Percentiles rank a stretch among this genome's conserved stretches.
phyloP scores from a whole-genome alignment of 768 basidiomycete species.

The Leucogyrophana mollusca region DNA sequence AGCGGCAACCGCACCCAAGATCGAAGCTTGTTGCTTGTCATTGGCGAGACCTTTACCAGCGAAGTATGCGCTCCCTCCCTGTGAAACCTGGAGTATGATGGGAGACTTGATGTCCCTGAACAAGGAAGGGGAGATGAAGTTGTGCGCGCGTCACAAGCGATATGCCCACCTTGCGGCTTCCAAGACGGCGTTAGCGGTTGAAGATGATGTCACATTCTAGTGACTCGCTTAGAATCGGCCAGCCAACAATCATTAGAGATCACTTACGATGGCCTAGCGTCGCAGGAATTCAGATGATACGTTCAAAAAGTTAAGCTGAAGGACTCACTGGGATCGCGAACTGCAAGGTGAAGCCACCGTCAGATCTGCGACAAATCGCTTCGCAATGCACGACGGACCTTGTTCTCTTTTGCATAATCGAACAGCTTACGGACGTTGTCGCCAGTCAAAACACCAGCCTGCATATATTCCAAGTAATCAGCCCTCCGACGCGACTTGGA shows the following conservation, averaged over 20 bases:
- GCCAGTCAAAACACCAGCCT: constrained; percentile 96
- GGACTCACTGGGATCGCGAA: constrained; percentile 82
- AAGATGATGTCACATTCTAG: constrained; percentile 96
- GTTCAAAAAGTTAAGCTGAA: background rate
- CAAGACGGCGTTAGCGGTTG: constrained; percentile 89
- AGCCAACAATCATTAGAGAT: constrained; percentile 7
- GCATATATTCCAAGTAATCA: constrained; percentile 7
- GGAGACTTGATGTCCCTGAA: constrained; percentile 91
- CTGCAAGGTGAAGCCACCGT: constrained; percentile 33
- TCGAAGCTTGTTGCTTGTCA: constrained; percentile 93
- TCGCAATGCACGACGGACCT: constrained; percentile 49
- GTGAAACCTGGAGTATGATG: constrained; percentile 96
- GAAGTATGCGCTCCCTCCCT: constrained; percentile 95
- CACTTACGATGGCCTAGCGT: constrained; percentile 73
- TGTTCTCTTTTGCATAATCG: constrained; percentile 85
- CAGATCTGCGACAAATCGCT: constrained; percentile 2
- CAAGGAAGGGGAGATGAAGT: constrained; percentile 10
- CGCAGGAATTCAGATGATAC: constrained; percentile 7
- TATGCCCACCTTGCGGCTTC: constrained; percentile 83
- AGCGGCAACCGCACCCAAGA: constrained; percentile 88
- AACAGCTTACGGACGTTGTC: constrained; percentile 94
- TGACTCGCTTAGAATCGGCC: constrained; percentile 2
- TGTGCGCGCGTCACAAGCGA: constrained; percentile 5
- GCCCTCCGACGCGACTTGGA: background rate
- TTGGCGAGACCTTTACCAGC: constrained; percentile 96